A percentile compares a stretch with the other conserved stretches of the same genome.
Evolutionary conservation across 1,284 basidiomycete species (phyloP).

Genomic region (Trametes versicolor): DNA sequence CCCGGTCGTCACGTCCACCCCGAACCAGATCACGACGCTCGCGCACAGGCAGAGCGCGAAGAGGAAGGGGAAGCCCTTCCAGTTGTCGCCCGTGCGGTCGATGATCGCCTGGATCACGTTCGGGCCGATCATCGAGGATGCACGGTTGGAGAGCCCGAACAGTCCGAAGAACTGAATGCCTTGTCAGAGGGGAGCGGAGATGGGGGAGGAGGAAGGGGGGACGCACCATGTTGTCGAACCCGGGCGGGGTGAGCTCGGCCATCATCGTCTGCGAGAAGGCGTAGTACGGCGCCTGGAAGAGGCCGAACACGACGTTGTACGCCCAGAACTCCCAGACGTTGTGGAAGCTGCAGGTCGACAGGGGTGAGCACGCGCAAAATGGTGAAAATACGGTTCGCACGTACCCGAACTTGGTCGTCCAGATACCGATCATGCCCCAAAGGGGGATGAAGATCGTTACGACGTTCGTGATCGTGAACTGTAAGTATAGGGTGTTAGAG

Average conservation of each 20-base stretch:
- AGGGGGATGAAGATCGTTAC: constrained; percentile 82
- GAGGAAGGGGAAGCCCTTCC: constrained; percentile 86
- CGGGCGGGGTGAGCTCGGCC: constrained; percentile 84
- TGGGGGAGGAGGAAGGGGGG: neutral
- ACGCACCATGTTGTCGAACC: constrained; percentile 82
- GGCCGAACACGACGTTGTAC: constrained; percentile 83
- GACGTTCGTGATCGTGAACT: constrained; percentile 83
- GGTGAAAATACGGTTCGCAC: constrained; percentile 24
- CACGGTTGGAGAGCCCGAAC: constrained; percentile 87
- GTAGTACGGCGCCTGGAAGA: constrained; percentile 90
- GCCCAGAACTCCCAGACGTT: constrained; percentile 89
- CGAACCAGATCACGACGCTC: constrained; percentile 77
- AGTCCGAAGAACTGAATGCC: constrained; percentile 76
- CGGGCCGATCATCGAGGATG: constrained; percentile 83
- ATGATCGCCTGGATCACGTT: constrained; percentile 86
- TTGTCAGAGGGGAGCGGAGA: neutral
- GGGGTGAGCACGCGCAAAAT: constrained; percentile 22
- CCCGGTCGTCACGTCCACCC: constrained; percentile 75
- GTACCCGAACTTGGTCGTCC: constrained; percentile 78
- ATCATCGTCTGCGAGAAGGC: constrained; percentile 90
- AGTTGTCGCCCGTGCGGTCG: constrained; percentile 74
- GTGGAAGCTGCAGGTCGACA: constrained; percentile 65
- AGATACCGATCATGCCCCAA: constrained; percentile 90
- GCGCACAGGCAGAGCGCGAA: constrained; percentile 76
- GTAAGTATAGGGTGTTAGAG: neutral